Base-by-base conservation (phyloP, 2,329 filamentous ascomycete species). In the Talaromyces sp. region DNA sequence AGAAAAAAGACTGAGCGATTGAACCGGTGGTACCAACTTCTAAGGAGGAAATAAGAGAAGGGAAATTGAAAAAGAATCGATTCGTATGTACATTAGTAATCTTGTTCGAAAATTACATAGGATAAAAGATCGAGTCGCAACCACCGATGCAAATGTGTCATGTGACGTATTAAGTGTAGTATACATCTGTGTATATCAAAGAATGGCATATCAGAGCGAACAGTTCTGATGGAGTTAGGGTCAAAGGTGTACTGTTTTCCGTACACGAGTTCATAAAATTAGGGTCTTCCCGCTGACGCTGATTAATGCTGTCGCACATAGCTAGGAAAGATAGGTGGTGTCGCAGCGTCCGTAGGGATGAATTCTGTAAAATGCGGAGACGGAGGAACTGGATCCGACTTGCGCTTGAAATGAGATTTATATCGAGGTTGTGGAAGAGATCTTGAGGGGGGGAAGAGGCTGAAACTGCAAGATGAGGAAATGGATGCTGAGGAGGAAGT, bases 321-420 rank as follows among this genome's bases (percentile, higher is more conserved):
- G 31, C 61, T 63, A 13, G 64, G 64, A 25, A 33, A 66, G n/a
- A 62, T 62, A n/a, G 64, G 64, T 15, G 60, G 64, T 17, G 64
- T 58, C 37, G 60, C 52, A 35, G 64, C 60, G n/a, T 63, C 61
- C 33, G 11, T 35, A 54, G 64, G 35, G 27, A 41, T 25, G 33
- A 59, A 64, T 54, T 50, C 64, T 5, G 43, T 49, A 3, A 60
- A 41, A 57, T 49, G 52, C 22, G 75, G 72, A 37, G 72, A 71
- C 2, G 71, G 64, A 25, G 64, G 49, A 9, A 64, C 65, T 3
- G 67, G 62, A 33, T 68, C 65, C 33, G 64, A 68, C 52, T 65
- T 68, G 39, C 62, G 49, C 49, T 67, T 67, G 47, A 59, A 60
- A 64, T 61, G 59, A 35, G 39, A 62, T 58, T 50, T 67, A 7